Evolutionary conservation across 352 stramenopile species (phyloP).

Genomic region (Pythium brassicae): DNA sequence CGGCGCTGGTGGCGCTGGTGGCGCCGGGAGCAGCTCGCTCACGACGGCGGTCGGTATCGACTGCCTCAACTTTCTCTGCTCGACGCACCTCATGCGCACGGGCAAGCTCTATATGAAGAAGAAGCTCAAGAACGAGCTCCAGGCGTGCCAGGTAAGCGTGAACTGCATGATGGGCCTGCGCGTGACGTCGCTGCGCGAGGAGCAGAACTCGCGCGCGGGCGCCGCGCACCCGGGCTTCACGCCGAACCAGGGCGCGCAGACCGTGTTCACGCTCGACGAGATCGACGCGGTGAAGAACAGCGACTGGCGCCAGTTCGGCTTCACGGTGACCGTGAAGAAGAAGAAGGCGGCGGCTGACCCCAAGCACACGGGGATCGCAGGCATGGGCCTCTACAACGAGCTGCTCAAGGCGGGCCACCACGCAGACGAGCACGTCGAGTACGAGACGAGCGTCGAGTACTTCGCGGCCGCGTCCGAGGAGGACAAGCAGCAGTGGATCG

Average conservation of each 20-base stretch:
- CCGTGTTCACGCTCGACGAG: slow-evolving; percentile 73
- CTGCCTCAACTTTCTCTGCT: slow-evolving; percentile 84
- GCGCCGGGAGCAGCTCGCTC: slow-evolving; percentile 34
- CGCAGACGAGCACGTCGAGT: slow-evolving; percentile 20
- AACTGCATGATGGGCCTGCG: slow-evolving; percentile 88
- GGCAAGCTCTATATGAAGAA: slow-evolving; percentile 61
- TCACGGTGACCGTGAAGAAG: slow-evolving; percentile 69
- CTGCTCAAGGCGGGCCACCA: slow-evolving; percentile 11
- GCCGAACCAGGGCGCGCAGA: slow-evolving; percentile 57
- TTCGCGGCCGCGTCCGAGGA: slow-evolving; percentile 62
- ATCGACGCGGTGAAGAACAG: slow-evolving; percentile 69
- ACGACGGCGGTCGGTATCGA: slow-evolving; percentile 73
- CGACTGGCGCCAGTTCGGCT: slow-evolving; percentile 71
- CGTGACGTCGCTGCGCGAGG: slow-evolving; percentile 55
- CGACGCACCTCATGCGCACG: slow-evolving; percentile 74
- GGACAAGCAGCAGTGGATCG: slow-evolving; percentile 72
- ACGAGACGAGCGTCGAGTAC: slow-evolving; percentile 58
- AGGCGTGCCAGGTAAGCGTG: slow-evolving; percentile 60
- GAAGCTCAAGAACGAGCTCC: slow-evolving; percentile 78
- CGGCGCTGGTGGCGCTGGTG: no score
- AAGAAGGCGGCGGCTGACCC: slow-evolving; percentile 13
- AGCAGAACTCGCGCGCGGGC: slow-evolving; percentile 25
- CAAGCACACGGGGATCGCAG: slow-evolving; percentile 6
- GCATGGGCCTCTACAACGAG: slow-evolving; percentile 13
- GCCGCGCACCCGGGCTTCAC: slow-evolving; percentile 47